Base-by-base conservation (phyloP, 2,329 filamentous ascomycete species). In the Teratosphaeria zuluensis region DNA sequence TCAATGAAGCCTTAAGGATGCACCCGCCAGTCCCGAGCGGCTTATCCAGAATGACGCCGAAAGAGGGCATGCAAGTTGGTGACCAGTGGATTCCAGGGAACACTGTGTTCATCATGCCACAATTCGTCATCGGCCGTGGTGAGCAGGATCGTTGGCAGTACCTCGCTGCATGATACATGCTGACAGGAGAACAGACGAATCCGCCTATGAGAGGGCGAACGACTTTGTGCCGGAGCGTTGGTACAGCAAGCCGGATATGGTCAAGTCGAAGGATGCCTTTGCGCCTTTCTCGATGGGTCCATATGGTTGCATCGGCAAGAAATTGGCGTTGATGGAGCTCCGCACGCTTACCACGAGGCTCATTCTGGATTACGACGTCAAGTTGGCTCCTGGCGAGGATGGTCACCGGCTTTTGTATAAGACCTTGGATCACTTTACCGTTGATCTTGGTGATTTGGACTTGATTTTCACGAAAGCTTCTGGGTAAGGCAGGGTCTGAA, bases 1-100 rank as follows among this genome's bases (percentile, higher is more conserved):
- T 77, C 66, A 72, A 77, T 57, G 76, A 79, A 60, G 67, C 74
- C 1, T 64, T 78, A 3, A 71, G 76, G n/a, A 65, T 78, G 3
- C 68, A 76, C 56, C 75, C 76, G 5, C 68, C 75, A 0, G 71
- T 76, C 1, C 72, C 74, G 1, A 69, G 68, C 7, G 73, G 70
- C 1, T 55, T 75, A 28, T 65, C 67, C 32, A 67, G 77, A 3
- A 54, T 70, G 12, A 76, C 75, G 1, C 75, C 75, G 7, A 55
- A 71, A 19, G 66, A 73, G 56, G 75, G 75, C 21, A 64, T 76
- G 28, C 62, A 64, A 16, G 66, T 76, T 28, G 74, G 68, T 14
- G 69, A 68, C 4, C 64, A 60, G 1, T 72, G 63, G 58, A 67
- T 76, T 2, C 74, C 74, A 0, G 72, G 72, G 1, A 51, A 56